These are phyloP conservation scores for Pleurotus salmoneostramineus DNA, from an alignment of 768 basidiomycete species.

Conservation along the genomic window DNA sequence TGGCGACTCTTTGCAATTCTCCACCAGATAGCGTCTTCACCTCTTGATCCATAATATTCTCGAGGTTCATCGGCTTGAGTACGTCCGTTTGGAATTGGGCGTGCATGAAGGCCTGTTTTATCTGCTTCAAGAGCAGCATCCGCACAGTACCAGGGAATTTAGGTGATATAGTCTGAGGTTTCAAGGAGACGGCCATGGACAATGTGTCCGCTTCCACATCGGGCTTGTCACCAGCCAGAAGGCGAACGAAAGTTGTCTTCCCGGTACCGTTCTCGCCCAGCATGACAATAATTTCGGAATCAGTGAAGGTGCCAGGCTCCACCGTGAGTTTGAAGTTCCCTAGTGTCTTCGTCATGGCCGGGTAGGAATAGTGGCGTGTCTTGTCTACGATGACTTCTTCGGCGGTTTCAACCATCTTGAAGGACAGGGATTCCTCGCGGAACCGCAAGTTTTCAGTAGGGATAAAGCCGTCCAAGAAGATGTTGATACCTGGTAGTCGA, in stretches of 20 bases:
- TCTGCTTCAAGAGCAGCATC: conserved; percentile 90
- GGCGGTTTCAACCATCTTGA: conserved; percentile 96
- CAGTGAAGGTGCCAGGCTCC: conserved; percentile 88
- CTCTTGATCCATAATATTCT: conserved; percentile 94
- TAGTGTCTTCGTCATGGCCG: conserved; percentile 94
- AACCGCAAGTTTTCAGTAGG: conserved; percentile 98
- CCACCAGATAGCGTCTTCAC: conserved; percentile 98
- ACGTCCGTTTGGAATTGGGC: conserved; percentile 99
- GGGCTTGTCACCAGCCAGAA: conserved; percentile 90
- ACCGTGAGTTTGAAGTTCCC: conserved; percentile 95
- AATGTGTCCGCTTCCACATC: conserved; percentile 83
- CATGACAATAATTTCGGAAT: conserved; percentile 99
- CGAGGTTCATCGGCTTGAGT: conserved; percentile 94
- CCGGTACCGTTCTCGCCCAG: conserved; percentile 99
- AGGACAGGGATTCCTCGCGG: conserved; percentile 91
- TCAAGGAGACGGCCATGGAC: conserved; percentile 84
- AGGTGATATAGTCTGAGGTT: conserved; percentile 97
- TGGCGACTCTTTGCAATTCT: conserved; percentile 96
- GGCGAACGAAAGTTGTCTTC: conserved; percentile 96
- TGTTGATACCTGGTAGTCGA: conserved; percentile 80
- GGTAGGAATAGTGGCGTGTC: conserved; percentile 88
- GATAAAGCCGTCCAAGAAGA: conserved; percentile 98
- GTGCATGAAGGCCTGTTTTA: conserved; percentile 96
- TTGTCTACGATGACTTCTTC: conserved; percentile 88
- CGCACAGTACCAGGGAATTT: conserved; percentile 97